These are phyloP conservation scores for Chaetomium globosum DNA, from an alignment of 2,329 filamentous ascomycete species.

Conservation along the genomic window DNA sequence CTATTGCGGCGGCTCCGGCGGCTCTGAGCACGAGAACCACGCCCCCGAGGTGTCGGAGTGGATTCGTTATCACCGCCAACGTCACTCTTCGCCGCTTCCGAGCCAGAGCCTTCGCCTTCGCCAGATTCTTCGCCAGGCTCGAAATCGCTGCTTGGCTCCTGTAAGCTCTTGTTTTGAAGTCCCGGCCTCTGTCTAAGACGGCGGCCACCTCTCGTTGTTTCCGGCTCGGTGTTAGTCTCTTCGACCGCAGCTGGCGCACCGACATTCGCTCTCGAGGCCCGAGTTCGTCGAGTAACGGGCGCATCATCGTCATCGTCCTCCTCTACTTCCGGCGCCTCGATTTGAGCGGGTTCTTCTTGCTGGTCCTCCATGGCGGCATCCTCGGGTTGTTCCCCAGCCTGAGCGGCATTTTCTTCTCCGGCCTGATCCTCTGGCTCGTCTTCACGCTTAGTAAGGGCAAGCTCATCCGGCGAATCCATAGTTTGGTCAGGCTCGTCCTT, in stretches of 20 bases:
- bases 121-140: constrained; percentile 63
- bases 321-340: constrained; percentile 38
- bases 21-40: constrained; percentile 43
- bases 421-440: constrained; percentile 40
- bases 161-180: constrained; percentile 49
- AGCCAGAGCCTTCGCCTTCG: constrained; percentile 52
- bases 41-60: constrained; percentile 55
- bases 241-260: constrained; percentile 35
- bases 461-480: constrained; percentile 41
- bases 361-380: constrained; percentile 38
- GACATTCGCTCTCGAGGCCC: constrained; percentile 47
- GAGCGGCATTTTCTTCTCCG: constrained; percentile 19
- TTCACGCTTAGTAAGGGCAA: constrained; percentile 36
- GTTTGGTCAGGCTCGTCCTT: constrained; percentile 41
- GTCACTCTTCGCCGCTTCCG: constrained; percentile 36
- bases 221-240: constrained; percentile 33
- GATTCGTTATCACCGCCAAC: constrained; percentile 51
- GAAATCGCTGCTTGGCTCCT: constrained; percentile 63
- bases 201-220: constrained; percentile 44
- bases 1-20: constrained; percentile 52
- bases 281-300: constrained; percentile 36
- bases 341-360: constrained; percentile 40
- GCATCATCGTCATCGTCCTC: constrained; percentile 33
- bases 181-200: constrained; percentile 54
- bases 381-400: constrained; percentile 24